Conservation (phyloP, 2,329 filamentous ascomycete species). For the Aspergillus ustus region DNA sequence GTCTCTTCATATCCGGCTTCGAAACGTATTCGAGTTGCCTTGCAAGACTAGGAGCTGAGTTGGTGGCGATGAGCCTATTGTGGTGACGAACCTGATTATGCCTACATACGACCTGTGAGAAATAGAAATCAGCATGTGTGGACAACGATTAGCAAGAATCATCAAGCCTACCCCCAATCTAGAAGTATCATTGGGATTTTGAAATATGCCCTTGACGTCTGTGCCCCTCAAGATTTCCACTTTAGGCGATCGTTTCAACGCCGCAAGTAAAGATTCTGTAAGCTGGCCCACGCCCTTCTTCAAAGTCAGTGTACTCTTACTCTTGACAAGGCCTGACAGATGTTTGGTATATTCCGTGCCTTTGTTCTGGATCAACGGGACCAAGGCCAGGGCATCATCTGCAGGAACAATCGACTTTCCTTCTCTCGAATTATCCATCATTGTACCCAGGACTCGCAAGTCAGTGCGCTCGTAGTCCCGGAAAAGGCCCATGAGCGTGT, state of each 20-base stretch:
- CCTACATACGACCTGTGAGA: slow-evolving; percentile 25
- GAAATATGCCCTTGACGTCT: slow-evolving; percentile 54
- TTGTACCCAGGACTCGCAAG: slow-evolving; percentile 24
- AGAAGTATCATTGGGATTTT: slow-evolving; percentile 24
- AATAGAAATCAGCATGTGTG: neutral
- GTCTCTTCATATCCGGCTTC: slow-evolving; percentile 12
- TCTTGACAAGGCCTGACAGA: slow-evolving; percentile 23
- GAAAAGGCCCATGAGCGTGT: slow-evolving; percentile 60
- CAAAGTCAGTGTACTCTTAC: slow-evolving; percentile 48
- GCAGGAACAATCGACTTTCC: slow-evolving; percentile 21
- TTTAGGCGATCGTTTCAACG: slow-evolving; percentile 59
- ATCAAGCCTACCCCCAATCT: slow-evolving; percentile 31
- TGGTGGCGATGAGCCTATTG: slow-evolving; percentile 41
- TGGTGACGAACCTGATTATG: slow-evolving; percentile 20
- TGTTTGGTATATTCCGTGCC: slow-evolving; percentile 21
- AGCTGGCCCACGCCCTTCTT: slow-evolving; percentile 67
- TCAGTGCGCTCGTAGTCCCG: slow-evolving; percentile 53
- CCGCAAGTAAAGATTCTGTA: slow-evolving; percentile 57
- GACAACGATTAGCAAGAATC: neutral
- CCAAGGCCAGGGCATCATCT: slow-evolving; percentile 36
- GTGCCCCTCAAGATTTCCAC: slow-evolving; percentile 61
- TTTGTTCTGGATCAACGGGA: slow-evolving; percentile 21
- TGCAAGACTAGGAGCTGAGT: slow-evolving; percentile 34
- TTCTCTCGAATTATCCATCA: slow-evolving; percentile 18
- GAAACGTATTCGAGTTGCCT: slow-evolving; percentile 27